Evolutionary conservation across 164 flowering plant genomes (phyloP).

Genomic region (Nymphaea colorata): DNA sequence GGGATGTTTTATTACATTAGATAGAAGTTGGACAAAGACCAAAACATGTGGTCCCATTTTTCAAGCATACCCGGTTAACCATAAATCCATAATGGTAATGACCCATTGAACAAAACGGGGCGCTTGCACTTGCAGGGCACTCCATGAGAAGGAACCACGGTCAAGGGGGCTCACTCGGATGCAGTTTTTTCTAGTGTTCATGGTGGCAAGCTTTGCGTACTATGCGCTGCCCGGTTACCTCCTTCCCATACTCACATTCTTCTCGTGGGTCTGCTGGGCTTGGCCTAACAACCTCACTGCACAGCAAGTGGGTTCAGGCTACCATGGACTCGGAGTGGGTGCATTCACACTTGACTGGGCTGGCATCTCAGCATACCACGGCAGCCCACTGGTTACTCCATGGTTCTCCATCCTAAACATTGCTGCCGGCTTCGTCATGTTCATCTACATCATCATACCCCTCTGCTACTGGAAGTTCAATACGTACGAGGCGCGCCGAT

Average conservation of each 20-base stretch:
- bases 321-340: slow-evolving; percentile 88
- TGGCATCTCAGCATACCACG: slow-evolving; percentile 93
- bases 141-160: slow-evolving; percentile 67
- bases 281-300: slow-evolving; percentile 84
- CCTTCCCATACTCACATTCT: slow-evolving; percentile 72
- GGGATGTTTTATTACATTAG: too few species aligned
- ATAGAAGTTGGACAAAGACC: too few species aligned
- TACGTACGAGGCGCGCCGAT: slow-evolving; percentile 74
- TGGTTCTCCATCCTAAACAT: slow-evolving; percentile 69
- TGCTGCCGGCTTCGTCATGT: slow-evolving; percentile 55
- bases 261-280: slow-evolving; percentile 95
- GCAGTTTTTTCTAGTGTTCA: slow-evolving; percentile 63
- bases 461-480: slow-evolving; percentile 82
- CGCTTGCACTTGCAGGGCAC: slow-evolving; percentile 45
- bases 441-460: slow-evolving; percentile 78
- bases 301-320: slow-evolving; percentile 86
- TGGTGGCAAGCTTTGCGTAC: slow-evolving; percentile 66
- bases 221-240: slow-evolving; percentile 87
- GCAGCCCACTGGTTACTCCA: slow-evolving; percentile 85
- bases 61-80: too few species aligned
- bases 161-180: slow-evolving; percentile 58
- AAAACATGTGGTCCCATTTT: too few species aligned
- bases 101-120: neutral
- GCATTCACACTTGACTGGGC: slow-evolving; percentile 97
- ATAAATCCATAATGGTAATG: too few species aligned